A percentile compares a stretch with the other conserved stretches of the same genome.
Evolutionary conservation across 1,284 basidiomycete species (phyloP).

Genomic region (Cryptococcus amylolentus): DNA sequence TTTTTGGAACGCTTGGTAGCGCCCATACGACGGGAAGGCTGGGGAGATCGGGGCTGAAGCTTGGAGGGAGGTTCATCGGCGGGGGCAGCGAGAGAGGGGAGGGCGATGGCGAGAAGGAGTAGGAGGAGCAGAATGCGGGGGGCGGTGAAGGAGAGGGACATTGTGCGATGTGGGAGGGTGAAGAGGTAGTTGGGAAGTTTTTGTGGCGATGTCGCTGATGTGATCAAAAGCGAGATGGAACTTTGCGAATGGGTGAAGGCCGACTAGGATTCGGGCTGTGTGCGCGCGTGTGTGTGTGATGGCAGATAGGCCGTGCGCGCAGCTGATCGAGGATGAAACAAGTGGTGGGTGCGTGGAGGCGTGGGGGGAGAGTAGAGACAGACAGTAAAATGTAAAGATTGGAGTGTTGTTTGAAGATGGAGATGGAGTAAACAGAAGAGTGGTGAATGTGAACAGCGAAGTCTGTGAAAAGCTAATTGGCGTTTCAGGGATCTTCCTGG

Average conservation of each 20-base stretch:
- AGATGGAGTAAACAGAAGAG: neutral
- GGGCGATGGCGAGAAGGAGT: constrained; percentile 28
- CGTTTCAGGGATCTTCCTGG: too few relatives aligned
- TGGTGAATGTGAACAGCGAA: neutral
- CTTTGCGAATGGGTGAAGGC: too few relatives aligned
- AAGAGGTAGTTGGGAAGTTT: neutral
- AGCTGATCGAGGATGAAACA: too few relatives aligned
- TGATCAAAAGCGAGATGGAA: neutral
- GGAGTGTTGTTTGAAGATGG: neutral
- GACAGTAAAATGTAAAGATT: neutral
- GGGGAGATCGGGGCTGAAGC: constrained; percentile 37
- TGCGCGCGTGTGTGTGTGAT: too few relatives aligned
- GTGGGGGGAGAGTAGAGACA: neutral
- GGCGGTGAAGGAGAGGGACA: neutral
- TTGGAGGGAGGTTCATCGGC: constrained; percentile 24
- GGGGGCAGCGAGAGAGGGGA: constrained; percentile 18
- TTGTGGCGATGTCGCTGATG: neutral
- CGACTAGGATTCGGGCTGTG: too few relatives aligned
- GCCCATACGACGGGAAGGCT: constrained; percentile 44
- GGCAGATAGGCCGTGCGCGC: too few relatives aligned
- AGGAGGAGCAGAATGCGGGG: constrained; percentile 20
- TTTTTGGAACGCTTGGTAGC: constrained; percentile 32
- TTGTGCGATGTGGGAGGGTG: constrained; percentile 1
- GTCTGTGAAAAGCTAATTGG: neutral
- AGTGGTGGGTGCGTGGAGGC: neutral